Base-by-base conservation (phyloP, 129 eudicot species). In the Helianthus tuberosus region DNA sequence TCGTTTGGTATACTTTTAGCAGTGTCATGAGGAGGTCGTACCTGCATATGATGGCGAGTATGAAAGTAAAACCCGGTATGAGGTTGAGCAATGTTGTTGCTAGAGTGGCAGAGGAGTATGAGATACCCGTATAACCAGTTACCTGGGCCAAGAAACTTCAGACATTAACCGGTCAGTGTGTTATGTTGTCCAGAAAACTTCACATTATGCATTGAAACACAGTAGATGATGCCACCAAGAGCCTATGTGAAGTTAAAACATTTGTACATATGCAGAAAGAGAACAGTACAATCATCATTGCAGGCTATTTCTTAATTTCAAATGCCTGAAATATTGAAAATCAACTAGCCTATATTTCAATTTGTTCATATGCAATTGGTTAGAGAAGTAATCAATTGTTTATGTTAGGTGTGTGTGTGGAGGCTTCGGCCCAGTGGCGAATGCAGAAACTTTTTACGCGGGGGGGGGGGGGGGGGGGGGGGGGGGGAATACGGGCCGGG, bases 11-110 rank as follows among this genome's bases (percentile, higher is more conserved):
- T 27, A 27, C 0, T 64, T 63, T 6, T n/a, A 64, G 49, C 49
- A 64, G 47, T 39, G 58, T 16, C 38, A 14, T 67, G 61, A 77
- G 61, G 57, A 35, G 44, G 67, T 29, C 1, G 41, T 64, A 92
- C 98, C 98, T 80, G 80, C 84, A 93, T 68, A 93, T 44, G 69
- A 89, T 61, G 68, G 98, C 90, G 29, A 92, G 88, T 62, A 89
- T 43, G 78, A 89, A 92, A 3, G 96, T 92, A 50, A 93, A 85
- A 38, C 95, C 95, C 9, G 96, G 96, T 67, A 84, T 81, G 74
- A 93, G 95, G 54, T 93, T 93, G 59, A 93, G 87, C 92, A 89
- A 83, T 36, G 92, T 84, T 10, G 95, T 72, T 61, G 85, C 95
- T 67, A 89, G 89, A 63, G 83, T 81, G 17, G 98, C 90, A 65